Evolutionary conservation across 225 moss, liverwort and hornwort genomes (phyloP).

Genomic region (Antitrichia curtipendula): DNA sequence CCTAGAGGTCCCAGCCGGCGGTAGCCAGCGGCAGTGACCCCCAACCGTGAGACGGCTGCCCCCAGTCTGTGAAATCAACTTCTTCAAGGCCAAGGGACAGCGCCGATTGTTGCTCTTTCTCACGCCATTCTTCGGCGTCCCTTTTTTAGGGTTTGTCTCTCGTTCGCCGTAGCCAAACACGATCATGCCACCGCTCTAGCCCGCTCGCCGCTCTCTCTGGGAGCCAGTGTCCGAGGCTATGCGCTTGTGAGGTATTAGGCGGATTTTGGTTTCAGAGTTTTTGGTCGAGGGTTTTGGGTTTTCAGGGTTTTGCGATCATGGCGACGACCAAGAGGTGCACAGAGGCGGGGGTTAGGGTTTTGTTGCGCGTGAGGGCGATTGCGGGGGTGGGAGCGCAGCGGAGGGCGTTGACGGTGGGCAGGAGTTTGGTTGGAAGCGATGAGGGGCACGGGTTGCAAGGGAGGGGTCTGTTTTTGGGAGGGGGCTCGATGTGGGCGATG

Average conservation of each 20-base stretch:
- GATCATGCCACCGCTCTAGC: background rate
- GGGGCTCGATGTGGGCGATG: background rate
- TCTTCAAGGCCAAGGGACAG: background rate
- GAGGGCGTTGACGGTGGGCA: conserved; percentile 12
- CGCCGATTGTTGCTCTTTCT: background rate
- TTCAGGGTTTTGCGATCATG: conserved; percentile 9
- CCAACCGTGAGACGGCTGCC: background rate
- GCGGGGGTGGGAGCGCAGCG: conserved; percentile 6
- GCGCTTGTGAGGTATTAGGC: background rate
- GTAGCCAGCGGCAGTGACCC: background rate
- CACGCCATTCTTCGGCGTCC: background rate
- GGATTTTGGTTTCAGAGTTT: background rate
- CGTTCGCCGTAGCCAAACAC: background rate
- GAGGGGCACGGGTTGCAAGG: background rate
- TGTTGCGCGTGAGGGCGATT: conserved; percentile 17
- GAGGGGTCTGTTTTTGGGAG: conserved; percentile 4
- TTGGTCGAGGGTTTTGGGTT: background rate
- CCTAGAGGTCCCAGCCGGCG: background rate
- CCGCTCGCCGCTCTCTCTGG: background rate
- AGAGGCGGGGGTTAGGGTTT: conserved; percentile 11
- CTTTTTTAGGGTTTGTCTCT: background rate
- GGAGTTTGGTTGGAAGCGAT: conserved; percentile 2
- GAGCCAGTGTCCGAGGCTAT: background rate
- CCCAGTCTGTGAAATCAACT: background rate
- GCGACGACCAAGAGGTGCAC: conserved; percentile 24